Conservation (phyloP, 2,329 filamentous ascomycete species). For the Talaromyces verruculosus region DNA sequence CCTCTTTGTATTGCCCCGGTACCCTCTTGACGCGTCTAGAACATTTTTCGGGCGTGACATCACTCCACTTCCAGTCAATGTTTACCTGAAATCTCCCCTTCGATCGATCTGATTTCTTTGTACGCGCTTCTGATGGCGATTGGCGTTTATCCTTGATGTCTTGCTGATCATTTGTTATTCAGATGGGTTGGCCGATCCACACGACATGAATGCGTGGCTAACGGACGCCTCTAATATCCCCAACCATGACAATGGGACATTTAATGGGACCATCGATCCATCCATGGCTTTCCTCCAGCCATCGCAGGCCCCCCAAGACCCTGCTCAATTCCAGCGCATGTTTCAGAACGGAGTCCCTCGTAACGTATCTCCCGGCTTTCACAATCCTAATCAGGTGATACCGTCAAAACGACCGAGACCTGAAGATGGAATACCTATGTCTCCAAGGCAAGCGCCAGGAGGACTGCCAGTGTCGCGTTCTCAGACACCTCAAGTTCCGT, state of each 20-base stretch:
- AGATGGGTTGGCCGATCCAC: conserved; percentile 50
- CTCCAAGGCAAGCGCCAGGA: conserved; percentile 71
- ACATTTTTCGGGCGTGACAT: conserved; percentile 22
- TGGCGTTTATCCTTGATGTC: conserved; percentile 17
- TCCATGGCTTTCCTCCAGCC: conserved; percentile 51
- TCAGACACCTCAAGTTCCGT: conserved; percentile 80
- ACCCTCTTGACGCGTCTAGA: conserved; percentile 31
- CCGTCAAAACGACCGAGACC: conserved; percentile 85
- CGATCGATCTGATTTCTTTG: not conserved
- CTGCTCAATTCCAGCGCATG: conserved; percentile 61
- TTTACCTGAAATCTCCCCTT: not conserved
- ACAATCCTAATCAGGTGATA: conserved; percentile 76
- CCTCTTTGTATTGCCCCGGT: conserved; percentile 10
- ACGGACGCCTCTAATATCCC: conserved; percentile 49
- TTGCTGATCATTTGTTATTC: conserved; percentile 32
- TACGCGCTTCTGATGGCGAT: conserved; percentile 15
- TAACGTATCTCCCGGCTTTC: conserved; percentile 76
- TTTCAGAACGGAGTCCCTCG: conserved; percentile 84
- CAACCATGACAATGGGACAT: conserved; percentile 51
- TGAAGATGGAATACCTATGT: conserved; percentile 81
- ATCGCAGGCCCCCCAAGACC: conserved; percentile 50
- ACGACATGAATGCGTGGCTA: conserved; percentile 55
- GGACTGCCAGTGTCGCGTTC: conserved; percentile 81
- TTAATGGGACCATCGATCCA: conserved; percentile 49
- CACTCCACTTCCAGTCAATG: conserved; percentile 10